These are phyloP conservation scores for Cyathus striatus DNA, from an alignment of 768 basidiomycete species.

Conservation along the genomic window DNA sequence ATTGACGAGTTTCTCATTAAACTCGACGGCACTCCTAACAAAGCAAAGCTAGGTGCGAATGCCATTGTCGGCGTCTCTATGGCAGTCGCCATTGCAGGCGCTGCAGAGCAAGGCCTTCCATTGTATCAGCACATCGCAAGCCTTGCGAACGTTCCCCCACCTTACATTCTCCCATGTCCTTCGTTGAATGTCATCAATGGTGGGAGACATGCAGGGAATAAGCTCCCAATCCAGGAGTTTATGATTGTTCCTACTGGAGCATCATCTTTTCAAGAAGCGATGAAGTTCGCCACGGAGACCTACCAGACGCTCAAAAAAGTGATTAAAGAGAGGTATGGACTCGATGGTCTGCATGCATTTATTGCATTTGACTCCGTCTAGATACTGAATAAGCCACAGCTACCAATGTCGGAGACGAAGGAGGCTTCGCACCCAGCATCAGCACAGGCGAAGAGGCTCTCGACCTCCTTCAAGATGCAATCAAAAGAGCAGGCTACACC, in stretches of 20 bases:
- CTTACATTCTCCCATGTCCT: slow-evolving; percentile 87
- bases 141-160: slow-evolving; percentile 91
- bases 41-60: slow-evolving; percentile 98
- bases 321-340: slow-evolving; percentile 97
- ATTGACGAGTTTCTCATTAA: slow-evolving; percentile 98
- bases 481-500: slow-evolving; percentile 96
- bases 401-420: slow-evolving; percentile 99
- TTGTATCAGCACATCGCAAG: slow-evolving; percentile 96
- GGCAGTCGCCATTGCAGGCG: slow-evolving; percentile 89
- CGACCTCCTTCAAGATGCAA: slow-evolving; percentile 91
- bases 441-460: slow-evolving; percentile 95
- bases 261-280: slow-evolving; percentile 85
- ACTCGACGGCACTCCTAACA: slow-evolving; percentile 95
- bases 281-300: slow-evolving; percentile 98
- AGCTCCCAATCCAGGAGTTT: slow-evolving; percentile 99
- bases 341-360: slow-evolving; percentile 62
- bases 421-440: slow-evolving; percentile 99
- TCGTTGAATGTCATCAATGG: slow-evolving; percentile 99
- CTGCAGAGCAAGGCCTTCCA: slow-evolving; percentile 91
- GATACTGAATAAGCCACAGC: slow-evolving; percentile 39
- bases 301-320: slow-evolving; percentile 99
- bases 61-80: slow-evolving; percentile 99
- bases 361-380: not conserved
- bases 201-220: slow-evolving; percentile 99
- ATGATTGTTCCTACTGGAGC: slow-evolving; percentile 98